Base-by-base conservation (phyloP, 164 flowering plant genomes). In the Berberis vulgaris region DNA sequence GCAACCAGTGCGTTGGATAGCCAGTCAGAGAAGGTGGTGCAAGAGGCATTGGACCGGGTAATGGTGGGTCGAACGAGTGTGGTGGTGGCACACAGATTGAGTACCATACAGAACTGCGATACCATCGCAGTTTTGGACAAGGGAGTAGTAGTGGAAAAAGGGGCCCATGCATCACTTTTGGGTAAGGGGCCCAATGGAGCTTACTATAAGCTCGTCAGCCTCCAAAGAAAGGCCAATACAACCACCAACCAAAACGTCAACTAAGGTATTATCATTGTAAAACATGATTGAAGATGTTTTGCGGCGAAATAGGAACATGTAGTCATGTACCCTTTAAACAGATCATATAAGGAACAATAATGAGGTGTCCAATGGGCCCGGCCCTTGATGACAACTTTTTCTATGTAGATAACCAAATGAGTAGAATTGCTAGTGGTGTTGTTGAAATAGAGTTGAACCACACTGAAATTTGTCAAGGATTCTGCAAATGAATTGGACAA, bases 181-280 rank as follows among this genome's bases (percentile, higher is more conserved):
- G 76, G 71, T 0, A 80, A 78, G 59, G 86, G 87, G 1, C 80
- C 83, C 7, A 63, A 49, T 1, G 84, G 87, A 1, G 83, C 77
- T 7, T 85, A 85, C 54, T 83, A 55, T 67, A 75, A 84, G 1
- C 71, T 84, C 13, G 83, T 84, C 3, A 81, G 66, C 59, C 79
- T 78, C 39, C 87, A 83, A 67, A 4, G 13, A 41, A 7, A 42
- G 44, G 43, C 8, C 44, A 57, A 55, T 3, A 55, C 58, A 3
- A 3, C 4, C 49, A 46, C 7, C 49, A 5, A 46, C 5, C 49
- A 46, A 8, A 5, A 8, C 0, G 8, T 46, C 8, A 46, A 8
- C 8, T 8, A 5, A 46, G 8, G 8, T 46, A 46, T 46, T 8
- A 5, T 5, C 49, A 5, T 5, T 46, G 8, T 46, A 5, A 8